Conservation (phyloP, 495 filamentous ascomycete genomes). For the Apiosordaria backusii region DNA sequence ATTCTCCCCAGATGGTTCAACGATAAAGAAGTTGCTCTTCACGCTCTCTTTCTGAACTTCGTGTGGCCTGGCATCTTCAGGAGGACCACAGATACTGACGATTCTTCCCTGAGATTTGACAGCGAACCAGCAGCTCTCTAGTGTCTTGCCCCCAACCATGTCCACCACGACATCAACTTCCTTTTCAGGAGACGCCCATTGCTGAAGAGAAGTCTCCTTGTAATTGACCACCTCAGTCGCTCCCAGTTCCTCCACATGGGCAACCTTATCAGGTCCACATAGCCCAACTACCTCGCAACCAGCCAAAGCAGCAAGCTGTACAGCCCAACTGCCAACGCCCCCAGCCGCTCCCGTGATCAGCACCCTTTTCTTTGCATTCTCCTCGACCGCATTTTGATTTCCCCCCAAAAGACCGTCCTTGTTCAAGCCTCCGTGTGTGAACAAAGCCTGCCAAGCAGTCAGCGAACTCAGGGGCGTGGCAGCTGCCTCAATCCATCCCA, state of each 20-base stretch:
- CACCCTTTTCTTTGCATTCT: conserved; percentile 52
- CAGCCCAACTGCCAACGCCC: conserved; percentile 54
- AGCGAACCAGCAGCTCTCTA: conserved; percentile 49
- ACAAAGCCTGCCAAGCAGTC: conserved; percentile 61
- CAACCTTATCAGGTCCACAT: conserved; percentile 56
- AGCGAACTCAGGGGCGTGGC: conserved; percentile 56
- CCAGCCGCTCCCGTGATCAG: conserved; percentile 67
- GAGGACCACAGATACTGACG: conserved; percentile 50
- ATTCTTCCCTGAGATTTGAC: conserved; percentile 51
- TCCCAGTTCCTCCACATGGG: conserved; percentile 54
- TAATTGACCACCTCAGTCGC: conserved; percentile 72
- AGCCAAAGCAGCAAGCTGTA: conserved; percentile 50
- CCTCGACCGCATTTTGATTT: conserved; percentile 39
- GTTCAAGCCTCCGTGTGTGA: conserved; percentile 38
- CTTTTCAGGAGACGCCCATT: conserved; percentile 49
- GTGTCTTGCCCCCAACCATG: conserved; percentile 54
- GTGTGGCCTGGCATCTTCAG: conserved; percentile 41
- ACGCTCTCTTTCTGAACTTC: conserved; percentile 28
- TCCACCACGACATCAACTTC: conserved; percentile 62
- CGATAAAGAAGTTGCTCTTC: conserved; percentile 44
- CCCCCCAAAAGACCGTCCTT: conserved; percentile 24
- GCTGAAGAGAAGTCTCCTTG: conserved; percentile 41
- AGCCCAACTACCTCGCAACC: conserved; percentile 56
- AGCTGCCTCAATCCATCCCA: conserved; percentile 53
- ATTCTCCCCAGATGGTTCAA: conserved; percentile 61